phyloP scores from a whole-genome alignment of 2,329 filamentous ascomycete genomes.

The Aureobasidium vineae region DNA sequence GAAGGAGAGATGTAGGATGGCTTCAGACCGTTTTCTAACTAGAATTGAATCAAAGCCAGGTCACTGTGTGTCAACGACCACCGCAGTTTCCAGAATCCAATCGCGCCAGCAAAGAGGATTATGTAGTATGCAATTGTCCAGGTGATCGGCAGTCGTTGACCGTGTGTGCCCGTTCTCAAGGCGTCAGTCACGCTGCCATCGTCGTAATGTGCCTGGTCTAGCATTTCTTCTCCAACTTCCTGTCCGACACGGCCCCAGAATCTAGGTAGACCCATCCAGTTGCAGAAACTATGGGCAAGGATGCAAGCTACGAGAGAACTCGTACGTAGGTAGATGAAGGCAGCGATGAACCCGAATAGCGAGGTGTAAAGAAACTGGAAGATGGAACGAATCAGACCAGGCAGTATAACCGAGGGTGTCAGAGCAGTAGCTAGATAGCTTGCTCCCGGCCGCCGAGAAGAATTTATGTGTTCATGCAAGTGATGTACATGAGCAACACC shows the following conservation, averaged over 20 bases:
- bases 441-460: slow-evolving; percentile 64
- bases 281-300: slow-evolving; percentile 83
- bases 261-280: slow-evolving; percentile 83
- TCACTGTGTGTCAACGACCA: slow-evolving; percentile 69
- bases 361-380: slow-evolving; percentile 90
- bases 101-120: slow-evolving; percentile 68
- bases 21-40: not conserved
- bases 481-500: slow-evolving; percentile 93
- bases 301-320: slow-evolving; percentile 76
- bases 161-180: slow-evolving; percentile 36
- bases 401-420: slow-evolving; percentile 41
- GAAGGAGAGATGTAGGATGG: not conserved
- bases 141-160: slow-evolving; percentile 41
- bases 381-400: slow-evolving; percentile 63
- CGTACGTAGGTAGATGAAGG: slow-evolving; percentile 82
- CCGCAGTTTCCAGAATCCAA: slow-evolving; percentile 67
- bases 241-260: slow-evolving; percentile 72
- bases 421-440: slow-evolving; percentile 27
- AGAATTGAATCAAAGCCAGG: slow-evolving; percentile 29
- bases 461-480: slow-evolving; percentile 88
- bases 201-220: slow-evolving; percentile 29
- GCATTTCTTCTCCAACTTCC: slow-evolving; percentile 42
- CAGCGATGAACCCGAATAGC: slow-evolving; percentile 88
- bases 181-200: slow-evolving; percentile 33
- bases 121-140: slow-evolving; percentile 82